Conservation (phyloP, 352 stramenopile genomes). For the Phytophthora sp. region DNA sequence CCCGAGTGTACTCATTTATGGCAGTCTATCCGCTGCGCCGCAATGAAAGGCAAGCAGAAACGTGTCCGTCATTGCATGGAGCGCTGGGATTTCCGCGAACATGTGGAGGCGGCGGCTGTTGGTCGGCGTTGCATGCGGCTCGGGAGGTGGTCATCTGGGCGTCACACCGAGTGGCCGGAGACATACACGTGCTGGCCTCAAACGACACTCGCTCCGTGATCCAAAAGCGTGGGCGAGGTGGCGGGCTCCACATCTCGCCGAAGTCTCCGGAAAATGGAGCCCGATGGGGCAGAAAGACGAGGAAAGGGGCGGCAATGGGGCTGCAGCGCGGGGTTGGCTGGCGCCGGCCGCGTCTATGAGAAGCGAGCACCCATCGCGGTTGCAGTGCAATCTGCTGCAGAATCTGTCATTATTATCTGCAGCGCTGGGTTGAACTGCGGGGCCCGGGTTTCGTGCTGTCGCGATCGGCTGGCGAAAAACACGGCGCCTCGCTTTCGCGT, state of each 20-base stretch:
- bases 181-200: constrained; percentile 6
- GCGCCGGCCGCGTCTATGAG: neutral
- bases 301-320: constrained; percentile 8
- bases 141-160: constrained; percentile 7
- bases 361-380: neutral
- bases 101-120: constrained; percentile 18
- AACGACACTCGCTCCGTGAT: constrained; percentile 7
- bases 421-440: too few relatives aligned
- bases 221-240: constrained; percentile 5
- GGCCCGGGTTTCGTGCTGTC: neutral
- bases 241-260: constrained; percentile 14
- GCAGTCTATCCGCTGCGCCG: too few relatives aligned
- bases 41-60: constrained; percentile 9
- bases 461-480: constrained; percentile 7
- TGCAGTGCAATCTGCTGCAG: neutral
- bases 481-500: constrained; percentile 15
- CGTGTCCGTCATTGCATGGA: constrained; percentile 17
- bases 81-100: constrained; percentile 15
- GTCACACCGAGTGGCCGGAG: constrained; percentile 12
- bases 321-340: neutral
- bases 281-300: constrained; percentile 6
- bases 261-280: constrained; percentile 11
- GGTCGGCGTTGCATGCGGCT: constrained; percentile 4
- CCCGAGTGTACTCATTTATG: too few relatives aligned
- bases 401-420: too few relatives aligned